These are phyloP conservation scores for Malassezia globosa DNA, from an alignment of 1,284 basidiomycete genomes.

Conservation along the genomic window DNA sequence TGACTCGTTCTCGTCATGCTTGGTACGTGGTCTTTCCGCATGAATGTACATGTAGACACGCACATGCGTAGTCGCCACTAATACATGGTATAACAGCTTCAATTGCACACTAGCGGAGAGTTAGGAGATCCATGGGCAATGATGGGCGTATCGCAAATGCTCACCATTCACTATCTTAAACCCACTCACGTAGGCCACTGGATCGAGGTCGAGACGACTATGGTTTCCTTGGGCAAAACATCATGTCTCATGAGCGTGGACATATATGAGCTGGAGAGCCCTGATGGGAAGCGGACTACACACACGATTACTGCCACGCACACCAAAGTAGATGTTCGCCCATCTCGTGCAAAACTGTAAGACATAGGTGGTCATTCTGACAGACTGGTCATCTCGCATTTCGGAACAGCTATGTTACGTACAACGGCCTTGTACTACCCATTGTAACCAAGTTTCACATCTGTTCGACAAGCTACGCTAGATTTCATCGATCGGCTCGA, in stretches of 20 bases:
- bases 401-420: no score
- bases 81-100: conserved; percentile 9
- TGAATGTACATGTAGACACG: neutral
- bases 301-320: conserved; percentile 6
- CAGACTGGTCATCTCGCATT: no score
- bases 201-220: conserved; percentile 33
- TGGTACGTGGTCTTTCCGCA: no score
- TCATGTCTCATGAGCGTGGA: conserved; percentile 27
- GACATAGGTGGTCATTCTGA: neutral
- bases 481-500: no score
- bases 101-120: conserved; percentile 25
- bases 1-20: conserved; percentile 9
- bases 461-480: no score
- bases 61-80: no score
- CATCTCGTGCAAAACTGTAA: conserved; percentile 3
- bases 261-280: conserved; percentile 19
- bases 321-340: conserved; percentile 8
- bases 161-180: conserved; percentile 34
- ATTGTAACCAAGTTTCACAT: no score
- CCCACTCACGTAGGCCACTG: conserved; percentile 29
- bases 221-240: conserved; percentile 25
- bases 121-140: conserved; percentile 29
- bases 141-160: conserved; percentile 39
- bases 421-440: no score
- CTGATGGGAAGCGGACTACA: conserved; percentile 5